Evolutionary conservation across 192 early-diverging fungal genomes (phyloP), one percentile per base, ranked within the genome.

Genomic region (Blastocladiella britannica): DNA sequence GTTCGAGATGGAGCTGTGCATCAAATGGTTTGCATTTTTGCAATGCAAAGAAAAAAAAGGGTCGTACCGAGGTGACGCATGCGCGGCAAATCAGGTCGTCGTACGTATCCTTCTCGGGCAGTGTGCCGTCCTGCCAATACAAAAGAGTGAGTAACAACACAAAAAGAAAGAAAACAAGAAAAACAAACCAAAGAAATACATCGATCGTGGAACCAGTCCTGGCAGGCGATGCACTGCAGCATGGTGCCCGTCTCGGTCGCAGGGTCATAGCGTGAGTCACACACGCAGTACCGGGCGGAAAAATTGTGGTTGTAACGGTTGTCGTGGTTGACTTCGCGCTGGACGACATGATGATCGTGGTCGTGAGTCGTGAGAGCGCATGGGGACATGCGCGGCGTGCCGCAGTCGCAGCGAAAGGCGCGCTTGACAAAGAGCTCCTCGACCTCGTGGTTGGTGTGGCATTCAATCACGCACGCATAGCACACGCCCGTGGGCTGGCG

Each of bases 401-500:
- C 92, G 55, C 92, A 96, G 69, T 93, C 89, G 66, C 92, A 96
- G 15, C 82, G 74, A 64, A 95, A 95, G 56, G 70, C 60, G 1
- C 90, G 70, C 55, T 90, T 89, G 5, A 80, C 75, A 63, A 90
- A 90, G 53, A 93, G 65, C 65, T 96, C 90, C 30, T 88, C 72
- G 12, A 91, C 68, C 7, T 91, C 77, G 65, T 90, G 87, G 43
- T 72, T 80, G 7, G 71, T 71, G 55, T 72, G 74, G 61, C 72
- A 78, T 61, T 65, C 61, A 30, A 60, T 59, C 8, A 24, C 18
- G 57, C 86, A 88, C 26, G 80, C 79, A 63, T 85, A 85, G 63
- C 86, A 86, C 64, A 81, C 74, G 25, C 81, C 81, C 4, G 81
- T 77, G 7, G 61, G 57, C 4, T 54, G n/a, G n/a, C n/a, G n/a